Conservation (phyloP, 371 early-diverging fungal species). For the Blakeslea trispora region DNA sequence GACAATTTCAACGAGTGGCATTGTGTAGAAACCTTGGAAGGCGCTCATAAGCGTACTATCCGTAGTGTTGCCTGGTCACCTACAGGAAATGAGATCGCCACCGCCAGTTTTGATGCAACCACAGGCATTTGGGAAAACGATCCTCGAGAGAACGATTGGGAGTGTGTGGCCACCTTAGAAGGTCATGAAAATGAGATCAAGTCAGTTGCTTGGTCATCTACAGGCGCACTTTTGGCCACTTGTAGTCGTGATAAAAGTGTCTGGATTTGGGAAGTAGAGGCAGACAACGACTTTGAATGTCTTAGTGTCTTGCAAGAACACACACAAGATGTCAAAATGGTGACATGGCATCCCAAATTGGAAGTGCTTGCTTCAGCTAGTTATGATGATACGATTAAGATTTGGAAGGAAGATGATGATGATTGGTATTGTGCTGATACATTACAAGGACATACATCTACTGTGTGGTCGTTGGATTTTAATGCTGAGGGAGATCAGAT, state of each 20-base stretch:
- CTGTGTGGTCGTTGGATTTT: constrained; percentile 95
- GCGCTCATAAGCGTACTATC: constrained; percentile 89
- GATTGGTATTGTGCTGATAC: constrained; percentile 95
- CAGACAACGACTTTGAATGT: constrained; percentile 93
- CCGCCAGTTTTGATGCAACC: constrained; percentile 92
- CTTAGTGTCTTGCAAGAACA: constrained; percentile 95
- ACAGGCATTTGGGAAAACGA: constrained; percentile 89
- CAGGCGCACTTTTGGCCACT: constrained; percentile 86
- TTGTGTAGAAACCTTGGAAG: constrained; percentile 78
- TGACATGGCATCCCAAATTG: constrained; percentile 87
- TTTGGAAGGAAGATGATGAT: constrained; percentile 90
- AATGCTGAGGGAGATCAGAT: constrained; percentile 72
- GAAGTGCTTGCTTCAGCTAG: constrained; percentile 90
- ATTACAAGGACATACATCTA: constrained; percentile 84
- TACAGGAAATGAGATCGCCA: constrained; percentile 75
- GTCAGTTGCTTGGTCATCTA: constrained; percentile 84
- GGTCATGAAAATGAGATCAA: constrained; percentile 99
- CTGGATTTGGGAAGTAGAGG: constrained; percentile 94
- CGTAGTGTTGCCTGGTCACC: constrained; percentile 89
- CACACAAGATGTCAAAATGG: constrained; percentile 95
- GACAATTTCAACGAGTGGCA: constrained; percentile 61
- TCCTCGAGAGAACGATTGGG: constrained; percentile 64
- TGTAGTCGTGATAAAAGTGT: constrained; percentile 95
- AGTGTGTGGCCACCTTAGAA: constrained; percentile 93
- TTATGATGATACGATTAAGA: constrained; percentile 94